Evolutionary conservation across 176 grass and related monocot species (phyloP).

Genomic region (Pharus latifolius): DNA sequence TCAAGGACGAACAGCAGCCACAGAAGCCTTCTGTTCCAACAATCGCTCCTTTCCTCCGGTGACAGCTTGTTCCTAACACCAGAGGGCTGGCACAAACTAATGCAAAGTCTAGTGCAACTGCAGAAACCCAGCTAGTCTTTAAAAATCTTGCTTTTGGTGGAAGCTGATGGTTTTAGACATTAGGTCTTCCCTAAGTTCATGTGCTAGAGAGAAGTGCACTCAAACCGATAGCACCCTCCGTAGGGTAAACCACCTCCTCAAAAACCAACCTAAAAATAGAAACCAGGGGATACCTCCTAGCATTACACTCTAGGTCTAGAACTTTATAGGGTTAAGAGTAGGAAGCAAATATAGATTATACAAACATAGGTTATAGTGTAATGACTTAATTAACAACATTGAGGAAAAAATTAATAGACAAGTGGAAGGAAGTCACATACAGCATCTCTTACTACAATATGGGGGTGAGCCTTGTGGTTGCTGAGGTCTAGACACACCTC

Average conservation of each 20-base stretch:
- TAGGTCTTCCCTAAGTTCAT: slow-evolving; percentile 10
- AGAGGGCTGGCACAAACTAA: slow-evolving; percentile 3
- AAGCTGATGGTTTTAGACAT: not conserved
- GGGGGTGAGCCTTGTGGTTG: slow-evolving; percentile 65
- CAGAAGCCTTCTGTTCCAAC: slow-evolving; percentile 26
- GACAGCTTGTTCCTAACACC: slow-evolving; percentile 22
- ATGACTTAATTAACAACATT: slow-evolving; percentile 12
- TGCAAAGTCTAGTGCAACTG: not conserved
- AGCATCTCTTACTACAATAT: slow-evolving; percentile 78
- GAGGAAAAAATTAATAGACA: slow-evolving; percentile 8
- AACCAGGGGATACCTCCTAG: not conserved
- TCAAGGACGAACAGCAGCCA: not conserved
- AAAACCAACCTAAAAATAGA: not conserved
- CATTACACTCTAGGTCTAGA: not conserved
- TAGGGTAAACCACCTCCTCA: not conserved
- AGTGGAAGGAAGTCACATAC: slow-evolving; percentile 43
- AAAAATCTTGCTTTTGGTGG: slow-evolving; percentile 9
- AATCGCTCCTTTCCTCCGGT: slow-evolving; percentile 47
- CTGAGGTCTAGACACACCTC: slow-evolving; percentile 95
- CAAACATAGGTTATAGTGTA: not conserved
- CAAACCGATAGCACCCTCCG: slow-evolving; percentile 1
- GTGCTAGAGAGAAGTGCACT: slow-evolving; percentile 8
- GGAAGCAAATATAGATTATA: slow-evolving; percentile 5
- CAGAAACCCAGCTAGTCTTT: slow-evolving; percentile 12
- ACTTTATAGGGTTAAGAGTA: not conserved